Base-by-base conservation (phyloP, 1,284 basidiomycete genomes). In the Ganoderma sp. region DNA sequence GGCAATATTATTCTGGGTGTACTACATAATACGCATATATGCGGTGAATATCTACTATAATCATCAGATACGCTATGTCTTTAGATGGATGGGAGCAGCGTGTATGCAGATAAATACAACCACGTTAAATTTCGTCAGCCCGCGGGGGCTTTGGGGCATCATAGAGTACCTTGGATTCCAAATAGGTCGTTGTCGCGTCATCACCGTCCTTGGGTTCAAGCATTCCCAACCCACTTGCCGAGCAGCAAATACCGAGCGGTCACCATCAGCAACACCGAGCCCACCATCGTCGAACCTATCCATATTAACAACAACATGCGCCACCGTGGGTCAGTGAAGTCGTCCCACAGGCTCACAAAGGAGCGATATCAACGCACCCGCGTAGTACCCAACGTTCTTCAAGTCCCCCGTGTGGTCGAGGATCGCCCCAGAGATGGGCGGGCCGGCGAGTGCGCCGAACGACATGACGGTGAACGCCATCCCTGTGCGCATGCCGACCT, bases 401-500 rank as follows among this genome's bases (percentile, higher is more conserved):
- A 83, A 88, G 6, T 81, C 80, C 17, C 79, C 80, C 8, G 82
- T 82, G 0, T 79, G 74, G 14, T 74, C 72, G 67, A 82, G 81
- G 65, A 89, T 87, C 2, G 84, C 84, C 22, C 87, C 86, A 15
- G 85, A 85, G 69, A 88, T 85, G 0, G 87, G 86, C 25, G 85
- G 85, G 2, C 88, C 86, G 5, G 79, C 80, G 1, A 87, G 73
- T 1, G 85, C 81, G 32, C 82, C 84, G 8, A 83, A 32, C 14
- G 82, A 79, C 32, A 83, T 73, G 63, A 88, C 78, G 15, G 82
- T 85, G 75, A 88, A 79, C 37, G 84, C 81, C 77, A 88, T 83
- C 0, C 89, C 88, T 2, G 81, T 78, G n/a, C 87, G 81, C 58
- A 85, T 81, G 42, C 89, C 89, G 4, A 88, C 80, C 69, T 90